Base-by-base conservation (phyloP, 2,329 filamentous ascomycete genomes). In the Cercospora zeina region DNA sequence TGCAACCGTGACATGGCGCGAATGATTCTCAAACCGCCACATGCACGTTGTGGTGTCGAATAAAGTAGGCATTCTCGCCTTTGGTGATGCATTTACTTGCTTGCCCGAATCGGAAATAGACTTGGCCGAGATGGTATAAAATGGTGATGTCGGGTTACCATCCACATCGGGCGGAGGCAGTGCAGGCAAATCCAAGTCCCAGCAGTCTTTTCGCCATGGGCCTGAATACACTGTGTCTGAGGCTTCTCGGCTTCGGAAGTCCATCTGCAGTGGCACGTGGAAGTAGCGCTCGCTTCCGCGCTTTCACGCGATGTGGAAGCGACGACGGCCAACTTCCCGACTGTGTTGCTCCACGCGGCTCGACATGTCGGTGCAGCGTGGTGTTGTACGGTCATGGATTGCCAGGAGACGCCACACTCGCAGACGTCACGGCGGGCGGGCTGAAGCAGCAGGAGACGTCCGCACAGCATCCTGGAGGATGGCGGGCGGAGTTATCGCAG, bases 221-320 rank as follows among this genome's bases (percentile, higher is more conserved):
- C n/a, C n/a, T n/a, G n/a, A n/a, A n/a, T n/a, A n/a, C n/a, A n/a
- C n/a, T n/a, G n/a, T n/a, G n/a, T n/a, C n/a, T n/a, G n/a, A n/a
- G n/a, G n/a, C n/a, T n/a, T n/a, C 42, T 49, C 21, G 42, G 42
- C 42, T n/a, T 27, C 21, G 7, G 11, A 14, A 21, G 9, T 30
- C 19, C 21, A 13, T 27, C 42, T 49, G 42, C 42, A 49, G 42
- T 49, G 42, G 11, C 42, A 49, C 27, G 4, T 49, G 21, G 42
- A 49, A 49, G 42, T 49, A 14, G 42, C 21, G 42, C 42, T 49
- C 42, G 42, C 42, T 49, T 49, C 42, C 42, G 14, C 21, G 27
- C 42, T 49, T 27, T n/a, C 42, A 27, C 19, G 42, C 42, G 42
- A 14, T 1, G 11, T 27, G 42, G 21, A 14, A 30, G 42, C 42